These are phyloP conservation scores for Thermochaetoides dissita DNA, from an alignment of 2,329 filamentous ascomycete species.

Conservation along the genomic window DNA sequence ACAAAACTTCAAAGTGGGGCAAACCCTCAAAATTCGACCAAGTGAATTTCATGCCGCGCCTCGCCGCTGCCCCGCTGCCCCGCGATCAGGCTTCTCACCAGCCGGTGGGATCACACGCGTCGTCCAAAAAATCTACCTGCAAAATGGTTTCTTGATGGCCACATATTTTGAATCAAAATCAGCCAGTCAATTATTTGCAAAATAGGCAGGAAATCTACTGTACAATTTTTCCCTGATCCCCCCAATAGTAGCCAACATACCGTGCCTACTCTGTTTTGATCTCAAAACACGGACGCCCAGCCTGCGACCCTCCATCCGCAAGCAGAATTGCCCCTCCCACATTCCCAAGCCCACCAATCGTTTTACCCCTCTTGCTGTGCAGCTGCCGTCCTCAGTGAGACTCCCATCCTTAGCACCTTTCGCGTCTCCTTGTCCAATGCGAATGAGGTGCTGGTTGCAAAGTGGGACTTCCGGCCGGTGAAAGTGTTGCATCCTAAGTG, in stretches of 20 bases:
- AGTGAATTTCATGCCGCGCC: constrained; percentile 9
- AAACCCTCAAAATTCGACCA: constrained; percentile 12
- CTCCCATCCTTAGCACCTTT: too few relatives aligned
- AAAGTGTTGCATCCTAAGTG: background rate
- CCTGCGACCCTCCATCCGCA: constrained; percentile 1
- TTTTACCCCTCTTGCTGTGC: background rate
- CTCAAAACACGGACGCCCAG: background rate
- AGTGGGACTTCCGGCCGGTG: constrained; percentile 3
- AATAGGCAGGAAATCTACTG: too few relatives aligned
- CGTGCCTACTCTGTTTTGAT: background rate
- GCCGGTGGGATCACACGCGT: too few relatives aligned
- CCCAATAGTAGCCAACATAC: background rate
- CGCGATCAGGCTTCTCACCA: constrained; percentile 6
- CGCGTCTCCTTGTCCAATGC: background rate
- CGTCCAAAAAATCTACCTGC: too few relatives aligned
- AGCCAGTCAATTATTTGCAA: too few relatives aligned
- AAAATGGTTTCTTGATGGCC: too few relatives aligned
- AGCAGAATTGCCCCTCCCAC: constrained; percentile 5
- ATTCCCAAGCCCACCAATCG: constrained; percentile 2
- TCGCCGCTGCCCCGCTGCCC: constrained; percentile 10
- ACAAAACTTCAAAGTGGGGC: constrained; percentile 16
- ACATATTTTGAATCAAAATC: too few relatives aligned
- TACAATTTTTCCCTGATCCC: too few relatives aligned
- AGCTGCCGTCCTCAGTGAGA: too few relatives aligned
- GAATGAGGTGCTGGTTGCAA: constrained; percentile 3